Evolutionary conservation across 306 rosid genomes (phyloP).

Genomic region (Vicia faba): DNA sequence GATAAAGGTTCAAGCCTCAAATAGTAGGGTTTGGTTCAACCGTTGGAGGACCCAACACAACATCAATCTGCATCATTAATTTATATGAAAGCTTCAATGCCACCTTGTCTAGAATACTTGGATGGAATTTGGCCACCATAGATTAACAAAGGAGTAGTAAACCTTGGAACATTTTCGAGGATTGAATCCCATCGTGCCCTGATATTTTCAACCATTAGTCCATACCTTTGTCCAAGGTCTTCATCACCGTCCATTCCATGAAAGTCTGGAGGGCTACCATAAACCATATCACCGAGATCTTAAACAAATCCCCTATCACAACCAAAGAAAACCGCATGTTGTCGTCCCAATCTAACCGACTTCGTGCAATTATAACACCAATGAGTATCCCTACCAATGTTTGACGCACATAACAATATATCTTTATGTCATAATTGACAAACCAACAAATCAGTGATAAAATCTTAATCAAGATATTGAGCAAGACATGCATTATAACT

Average conservation of each 20-base stretch:
- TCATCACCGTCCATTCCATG: conserved; percentile 45
- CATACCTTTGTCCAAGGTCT: conserved; percentile 44
- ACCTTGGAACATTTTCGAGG: too few species aligned
- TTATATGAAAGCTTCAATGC: conserved; percentile 65
- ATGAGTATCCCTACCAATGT: conserved; percentile 63
- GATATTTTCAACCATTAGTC: too few species aligned
- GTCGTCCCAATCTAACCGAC: conserved; percentile 48
- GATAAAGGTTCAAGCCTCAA: too few species aligned
- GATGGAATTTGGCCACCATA: too few species aligned
- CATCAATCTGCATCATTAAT: too few species aligned
- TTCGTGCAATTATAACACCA: too few species aligned
- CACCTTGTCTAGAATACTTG: conserved; percentile 59
- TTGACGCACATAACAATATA: conserved; percentile 22
- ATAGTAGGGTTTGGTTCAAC: too few species aligned
- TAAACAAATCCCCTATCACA: conserved; percentile 66
- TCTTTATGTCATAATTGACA: conserved; percentile 15
- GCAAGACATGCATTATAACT: conserved; percentile 4
- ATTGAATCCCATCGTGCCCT: too few species aligned
- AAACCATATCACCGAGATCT: conserved; percentile 58
- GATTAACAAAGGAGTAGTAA: too few species aligned
- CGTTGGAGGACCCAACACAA: too few species aligned
- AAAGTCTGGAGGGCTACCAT: conserved; percentile 37
- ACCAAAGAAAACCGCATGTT: conserved; percentile 51
- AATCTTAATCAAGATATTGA: conserved; percentile 27
- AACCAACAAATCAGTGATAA: conserved; percentile 11